Evolutionary conservation across 1,284 basidiomycete genomes (phyloP).

Genomic region (Leucoagaricus sp.): DNA sequence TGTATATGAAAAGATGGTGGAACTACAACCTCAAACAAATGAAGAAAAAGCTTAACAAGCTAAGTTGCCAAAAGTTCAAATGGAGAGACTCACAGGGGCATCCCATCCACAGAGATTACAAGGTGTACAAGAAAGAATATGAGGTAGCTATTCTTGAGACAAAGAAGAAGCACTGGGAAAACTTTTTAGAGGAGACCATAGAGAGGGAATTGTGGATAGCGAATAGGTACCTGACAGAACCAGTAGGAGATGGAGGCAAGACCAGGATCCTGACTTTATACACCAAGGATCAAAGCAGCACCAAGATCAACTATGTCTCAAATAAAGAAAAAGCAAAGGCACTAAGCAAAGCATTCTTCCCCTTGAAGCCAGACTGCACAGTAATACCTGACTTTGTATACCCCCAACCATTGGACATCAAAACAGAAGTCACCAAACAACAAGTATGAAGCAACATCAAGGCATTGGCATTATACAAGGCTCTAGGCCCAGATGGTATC

Average conservation of each 20-base stretch:
- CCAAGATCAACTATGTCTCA: not conserved
- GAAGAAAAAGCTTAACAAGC: constrained; percentile 1
- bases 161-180: constrained; percentile 29
- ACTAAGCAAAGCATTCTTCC: constrained; percentile 22
- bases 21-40: not conserved
- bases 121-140: constrained; percentile 19
- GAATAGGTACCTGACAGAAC: constrained; percentile 26
- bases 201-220: constrained; percentile 28
- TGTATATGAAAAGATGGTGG: constrained; percentile 7
- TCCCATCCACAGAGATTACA: constrained; percentile 18
- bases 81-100: constrained; percentile 20
- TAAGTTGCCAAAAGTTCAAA: constrained; percentile 1
- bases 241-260: constrained; percentile 24
- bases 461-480: constrained; percentile 28
- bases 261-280: constrained; percentile 28
- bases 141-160: constrained; percentile 20
- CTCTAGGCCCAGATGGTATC: constrained; percentile 31
- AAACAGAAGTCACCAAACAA: constrained; percentile 15
- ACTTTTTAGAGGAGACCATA: constrained; percentile 26
- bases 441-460: constrained; percentile 23
- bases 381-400: too few relatives aligned
- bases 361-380: not conserved
- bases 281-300: not conserved
- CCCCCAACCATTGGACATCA: constrained; percentile 20
- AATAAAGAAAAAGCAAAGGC: constrained; percentile 22